Percentiles rank a stretch among this genome's conserved stretches.
These are phyloP conservation scores for Hypoxylon perforatum DNA, from an alignment of 495 filamentous ascomycete species.

Conservation along the genomic window DNA sequence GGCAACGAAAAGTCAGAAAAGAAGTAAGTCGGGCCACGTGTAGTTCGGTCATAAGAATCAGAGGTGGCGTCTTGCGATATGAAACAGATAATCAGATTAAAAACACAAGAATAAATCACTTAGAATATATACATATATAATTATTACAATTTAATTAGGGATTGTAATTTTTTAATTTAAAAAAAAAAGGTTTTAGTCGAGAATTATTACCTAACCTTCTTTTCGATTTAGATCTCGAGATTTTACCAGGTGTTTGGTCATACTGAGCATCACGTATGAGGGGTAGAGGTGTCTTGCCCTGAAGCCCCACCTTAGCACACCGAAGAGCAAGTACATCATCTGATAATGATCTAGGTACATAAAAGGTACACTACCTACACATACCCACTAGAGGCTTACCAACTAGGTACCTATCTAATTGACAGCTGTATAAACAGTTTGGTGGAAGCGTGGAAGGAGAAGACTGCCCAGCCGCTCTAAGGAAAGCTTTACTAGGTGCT, in stretches of 20 bases:
- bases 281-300: slow-evolving; percentile 14
- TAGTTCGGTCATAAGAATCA: slow-evolving; percentile 24
- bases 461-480: no score
- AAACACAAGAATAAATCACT: not conserved
- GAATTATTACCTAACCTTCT: not conserved
- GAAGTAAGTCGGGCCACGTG: slow-evolving; percentile 36
- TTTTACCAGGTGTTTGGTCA: no score
- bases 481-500: no score
- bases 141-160: not conserved
- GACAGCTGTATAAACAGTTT: no score
- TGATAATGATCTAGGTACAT: no score
- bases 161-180: not conserved
- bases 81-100: not conserved
- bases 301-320: slow-evolving; percentile 4
- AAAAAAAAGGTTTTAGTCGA: not conserved
- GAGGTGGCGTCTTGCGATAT: not conserved
- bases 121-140: not conserved
- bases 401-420: no score
- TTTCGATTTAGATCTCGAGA: no score
- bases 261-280: no score
- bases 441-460: no score
- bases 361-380: no score
- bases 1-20: not conserved
- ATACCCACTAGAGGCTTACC: no score
- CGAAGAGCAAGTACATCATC: no score